phyloP scores from a whole-genome alignment of 768 basidiomycete species.

The Grammothele lineata region DNA sequence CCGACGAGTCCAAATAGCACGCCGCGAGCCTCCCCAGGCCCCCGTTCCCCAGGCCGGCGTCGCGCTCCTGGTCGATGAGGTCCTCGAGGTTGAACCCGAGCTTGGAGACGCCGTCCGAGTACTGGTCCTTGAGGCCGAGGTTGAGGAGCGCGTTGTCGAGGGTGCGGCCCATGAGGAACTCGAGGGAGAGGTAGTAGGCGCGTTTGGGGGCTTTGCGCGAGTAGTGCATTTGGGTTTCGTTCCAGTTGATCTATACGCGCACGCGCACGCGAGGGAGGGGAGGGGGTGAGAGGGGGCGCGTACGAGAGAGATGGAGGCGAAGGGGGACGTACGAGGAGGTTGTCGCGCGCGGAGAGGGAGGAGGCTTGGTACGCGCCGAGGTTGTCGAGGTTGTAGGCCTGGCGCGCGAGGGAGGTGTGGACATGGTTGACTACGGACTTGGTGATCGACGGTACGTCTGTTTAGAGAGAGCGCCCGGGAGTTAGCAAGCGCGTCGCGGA shows the following conservation, averaged over 20 bases:
- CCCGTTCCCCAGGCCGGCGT: conserved; percentile 93
- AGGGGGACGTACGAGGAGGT: conserved; percentile 59
- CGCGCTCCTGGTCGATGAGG: conserved; percentile 82
- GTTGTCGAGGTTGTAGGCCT: conserved; percentile 84
- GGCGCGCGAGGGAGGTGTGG: conserved; percentile 86
- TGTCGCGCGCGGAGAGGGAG: conserved; percentile 83
- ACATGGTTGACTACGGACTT: conserved; percentile 79
- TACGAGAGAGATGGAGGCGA: not conserved
- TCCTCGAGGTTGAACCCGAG: conserved; percentile 93
- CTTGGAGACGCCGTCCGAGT: conserved; percentile 56
- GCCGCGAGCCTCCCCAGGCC: conserved; percentile 95
- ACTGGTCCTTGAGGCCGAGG: conserved; percentile 77
- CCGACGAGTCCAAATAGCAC: conserved; percentile 93
- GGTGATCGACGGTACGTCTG: conserved; percentile 61
- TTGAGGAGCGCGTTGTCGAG: conserved; percentile 84
- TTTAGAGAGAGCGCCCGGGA: too few relatives aligned
- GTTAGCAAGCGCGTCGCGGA: too few relatives aligned
- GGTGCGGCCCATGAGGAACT: conserved; percentile 85
- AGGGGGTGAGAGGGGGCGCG: too few relatives aligned
- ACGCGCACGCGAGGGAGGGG: not conserved
- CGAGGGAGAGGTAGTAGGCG: conserved; percentile 94
- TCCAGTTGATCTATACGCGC: conserved; percentile 68
- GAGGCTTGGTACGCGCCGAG: conserved; percentile 90
- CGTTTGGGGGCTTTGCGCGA: conserved; percentile 83
- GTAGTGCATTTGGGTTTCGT: conserved; percentile 71